These are phyloP conservation scores for Penicillium chermesinum DNA, from an alignment of 495 filamentous ascomycete species.

Conservation along the genomic window DNA sequence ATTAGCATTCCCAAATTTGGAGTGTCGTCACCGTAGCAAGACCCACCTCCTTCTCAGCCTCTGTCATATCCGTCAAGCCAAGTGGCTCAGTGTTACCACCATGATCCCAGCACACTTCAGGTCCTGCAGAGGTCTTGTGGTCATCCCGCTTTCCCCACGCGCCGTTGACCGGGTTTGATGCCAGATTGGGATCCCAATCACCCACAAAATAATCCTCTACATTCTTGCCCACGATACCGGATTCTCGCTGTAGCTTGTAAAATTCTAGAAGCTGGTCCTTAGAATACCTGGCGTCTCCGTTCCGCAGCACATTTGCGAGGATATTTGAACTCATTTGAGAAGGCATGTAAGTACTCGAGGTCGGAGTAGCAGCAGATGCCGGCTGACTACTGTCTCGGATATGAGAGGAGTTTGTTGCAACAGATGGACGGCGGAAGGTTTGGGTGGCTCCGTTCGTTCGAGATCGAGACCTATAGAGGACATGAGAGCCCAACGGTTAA, in stretches of 20 bases:
- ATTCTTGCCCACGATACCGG: constrained; percentile 54
- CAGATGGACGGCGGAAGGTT: constrained; percentile 80
- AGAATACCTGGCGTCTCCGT: constrained; percentile 66
- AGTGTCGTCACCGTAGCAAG: constrained; percentile 5
- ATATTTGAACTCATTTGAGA: constrained; percentile 53
- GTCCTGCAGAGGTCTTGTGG: constrained; percentile 58
- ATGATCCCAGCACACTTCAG: constrained; percentile 86
- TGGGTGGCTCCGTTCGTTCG: constrained; percentile 76
- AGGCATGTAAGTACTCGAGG: constrained; percentile 54
- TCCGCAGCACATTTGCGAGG: constrained; percentile 44
- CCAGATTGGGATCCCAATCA: constrained; percentile 68
- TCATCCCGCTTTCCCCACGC: constrained; percentile 78
- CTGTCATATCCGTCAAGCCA: constrained; percentile 67
- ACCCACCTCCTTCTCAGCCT: constrained; percentile 75
- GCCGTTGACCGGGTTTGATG: constrained; percentile 56
- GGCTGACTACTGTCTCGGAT: constrained; percentile 45
- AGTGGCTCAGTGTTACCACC: constrained; percentile 68
- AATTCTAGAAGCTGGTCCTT: constrained; percentile 79
- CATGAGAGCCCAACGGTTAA: constrained; percentile 18
- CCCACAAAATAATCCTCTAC: constrained; percentile 66
- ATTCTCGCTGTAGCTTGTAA: constrained; percentile 55
- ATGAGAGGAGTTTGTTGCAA: constrained; percentile 56
- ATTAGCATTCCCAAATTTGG: constrained; percentile 2
- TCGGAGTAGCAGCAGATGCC: constrained; percentile 46
- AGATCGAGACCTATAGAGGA: constrained; percentile 51